A percentile compares a stretch with the other conserved stretches of the same genome.
These are phyloP conservation scores for Trichocomaceae sp. DNA, from an alignment of 2,329 filamentous ascomycete genomes.

Conservation along the genomic window DNA sequence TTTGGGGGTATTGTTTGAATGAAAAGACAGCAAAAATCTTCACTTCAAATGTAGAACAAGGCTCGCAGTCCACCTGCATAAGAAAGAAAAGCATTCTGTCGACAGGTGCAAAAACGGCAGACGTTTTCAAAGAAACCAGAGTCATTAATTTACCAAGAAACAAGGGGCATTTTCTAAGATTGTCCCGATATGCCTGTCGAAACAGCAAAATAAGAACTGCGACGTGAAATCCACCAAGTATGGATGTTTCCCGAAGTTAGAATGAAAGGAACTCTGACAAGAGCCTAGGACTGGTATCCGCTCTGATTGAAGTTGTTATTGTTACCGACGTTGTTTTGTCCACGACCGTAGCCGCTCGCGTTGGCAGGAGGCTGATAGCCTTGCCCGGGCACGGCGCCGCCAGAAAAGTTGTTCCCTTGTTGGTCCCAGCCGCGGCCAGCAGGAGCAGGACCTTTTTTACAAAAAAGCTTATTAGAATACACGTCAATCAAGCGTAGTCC, in stretches of 20 bases:
- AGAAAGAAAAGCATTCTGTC: slow-evolving; percentile 7
- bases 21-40: slow-evolving; percentile 37
- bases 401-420: slow-evolving; percentile 46
- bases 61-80: slow-evolving; percentile 34
- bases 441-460: slow-evolving; percentile 44
- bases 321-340: slow-evolving; percentile 48
- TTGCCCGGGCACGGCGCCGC: slow-evolving; percentile 37
- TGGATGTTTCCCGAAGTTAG: slow-evolving; percentile 1
- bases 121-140: slow-evolving; percentile 17
- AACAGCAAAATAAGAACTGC: slow-evolving; percentile 13
- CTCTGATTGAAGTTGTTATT: slow-evolving; percentile 54
- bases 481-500: slow-evolving; percentile 2
- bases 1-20: slow-evolving; percentile 38
- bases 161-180: slow-evolving; percentile 11
- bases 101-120: slow-evolving; percentile 17
- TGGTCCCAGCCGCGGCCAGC: slow-evolving; percentile 53
- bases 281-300: slow-evolving; percentile 52
- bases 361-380: slow-evolving; percentile 63
- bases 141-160: slow-evolving; percentile 17
- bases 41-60: slow-evolving; percentile 35
- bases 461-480: slow-evolving; percentile 38
- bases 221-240: slow-evolving; percentile 5
- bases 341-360: slow-evolving; percentile 78
- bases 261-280: background rate
- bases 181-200: slow-evolving; percentile 15